Base-by-base conservation (phyloP, 441 rosid species). In the Eutrema salsugineum region DNA sequence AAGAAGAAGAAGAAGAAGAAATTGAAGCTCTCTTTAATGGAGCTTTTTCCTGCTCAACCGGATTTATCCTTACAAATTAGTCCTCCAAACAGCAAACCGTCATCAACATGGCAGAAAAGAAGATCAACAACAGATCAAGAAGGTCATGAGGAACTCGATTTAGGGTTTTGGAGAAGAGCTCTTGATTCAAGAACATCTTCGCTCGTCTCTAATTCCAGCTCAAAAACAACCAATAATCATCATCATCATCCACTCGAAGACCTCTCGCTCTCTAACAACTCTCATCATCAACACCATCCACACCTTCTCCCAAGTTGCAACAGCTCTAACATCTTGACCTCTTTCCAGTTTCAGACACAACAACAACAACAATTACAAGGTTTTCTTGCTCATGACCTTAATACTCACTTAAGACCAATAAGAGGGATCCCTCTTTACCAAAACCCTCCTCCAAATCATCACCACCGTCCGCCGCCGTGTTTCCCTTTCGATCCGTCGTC, bases 41-140 rank as follows among this genome's bases (percentile, higher is more conserved):
- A 91, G 87, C 71, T 94, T 12, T 94, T 94, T 83, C 99, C 98
- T 60, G 96, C 97, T 50, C 99, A 94, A 44, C 99, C 96, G 5
- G 98, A 94, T 82, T 85, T 94, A 61, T 94, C 99, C 2, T 85
- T 95, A 10, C 98, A 92, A 66, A 95, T 95, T 69, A 91, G 98
- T 83, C 98, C 94, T 5, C 99, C 97, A 2, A 89, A 80, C 84
- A 73, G 75, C 65, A 91, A 95, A 77, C 82, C 88, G 33, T 33
- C 87, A 46, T 78, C 99, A 0, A 72, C 89, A 48, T 87, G 96
- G 89, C 84, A 88, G 68, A 85, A 84, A 72, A 60, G 81, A 17
- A 71, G 80, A 71, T 28, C 77, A 77, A 65, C 63, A 65, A 33
- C 66, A 50, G 80, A 64, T 63, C 75, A 75, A 70, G 75, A 70